Evolutionary conservation across 768 basidiomycete genomes (phyloP).

Genomic region (Suillus spraguei): DNA sequence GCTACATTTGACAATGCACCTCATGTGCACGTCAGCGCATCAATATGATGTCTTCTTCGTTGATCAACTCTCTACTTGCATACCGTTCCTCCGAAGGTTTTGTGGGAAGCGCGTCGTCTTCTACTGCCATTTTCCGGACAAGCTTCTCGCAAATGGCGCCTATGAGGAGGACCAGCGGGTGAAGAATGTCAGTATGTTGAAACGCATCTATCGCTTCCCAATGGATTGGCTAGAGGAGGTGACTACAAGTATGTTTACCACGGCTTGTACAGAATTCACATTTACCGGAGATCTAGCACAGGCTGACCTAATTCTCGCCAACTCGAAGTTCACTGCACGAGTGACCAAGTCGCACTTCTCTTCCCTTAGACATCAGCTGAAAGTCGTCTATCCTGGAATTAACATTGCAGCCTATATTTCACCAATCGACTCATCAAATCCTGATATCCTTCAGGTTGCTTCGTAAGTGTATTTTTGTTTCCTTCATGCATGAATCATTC

Average conservation of each 20-base stretch:
- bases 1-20: conserved; percentile 71
- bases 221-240: conserved; percentile 90
- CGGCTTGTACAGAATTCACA: neutral
- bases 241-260: conserved; percentile 71
- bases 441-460: conserved; percentile 53
- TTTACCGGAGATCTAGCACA: conserved; percentile 53
- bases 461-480: conserved; percentile 48
- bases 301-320: conserved; percentile 88
- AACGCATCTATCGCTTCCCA: conserved; percentile 80
- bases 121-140: conserved; percentile 98
- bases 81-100: conserved; percentile 76
- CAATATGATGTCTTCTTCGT: conserved; percentile 88
- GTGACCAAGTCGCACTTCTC: conserved; percentile 79
- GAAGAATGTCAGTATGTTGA: conserved; percentile 53
- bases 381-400: conserved; percentile 95
- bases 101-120: conserved; percentile 85
- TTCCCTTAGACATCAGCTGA: conserved; percentile 60
- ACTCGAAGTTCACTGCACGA: conserved; percentile 87
- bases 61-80: conserved; percentile 91
- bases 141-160: conserved; percentile 76
- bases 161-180: conserved; percentile 55
- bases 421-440: conserved; percentile 41
- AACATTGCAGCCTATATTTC: conserved; percentile 73
- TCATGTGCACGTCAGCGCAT: conserved; percentile 49
- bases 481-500: neutral